These are phyloP conservation scores for Mycena sp. DNA, from an alignment of 1,284 basidiomycete species.

Conservation along the genomic window DNA sequence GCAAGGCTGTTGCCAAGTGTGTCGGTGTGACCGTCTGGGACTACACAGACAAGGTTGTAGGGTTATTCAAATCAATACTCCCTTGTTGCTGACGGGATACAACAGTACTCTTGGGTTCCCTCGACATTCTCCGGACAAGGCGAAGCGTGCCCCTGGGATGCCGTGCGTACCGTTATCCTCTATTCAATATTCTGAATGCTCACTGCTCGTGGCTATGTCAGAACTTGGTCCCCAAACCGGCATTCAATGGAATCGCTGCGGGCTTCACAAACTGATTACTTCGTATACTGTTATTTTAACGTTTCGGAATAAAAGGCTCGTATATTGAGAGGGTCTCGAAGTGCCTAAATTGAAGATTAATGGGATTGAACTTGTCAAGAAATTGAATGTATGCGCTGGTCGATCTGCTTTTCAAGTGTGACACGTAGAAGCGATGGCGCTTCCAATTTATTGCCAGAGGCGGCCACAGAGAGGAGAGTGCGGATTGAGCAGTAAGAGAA, in stretches of 20 bases:
- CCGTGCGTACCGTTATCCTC: conserved; percentile 38
- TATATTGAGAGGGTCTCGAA: no score
- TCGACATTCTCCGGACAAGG: conserved; percentile 57
- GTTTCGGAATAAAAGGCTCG: no score
- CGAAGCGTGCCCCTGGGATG: conserved; percentile 60
- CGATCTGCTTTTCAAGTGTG: no score
- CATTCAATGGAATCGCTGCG: conserved; percentile 50
- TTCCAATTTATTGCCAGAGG: no score
- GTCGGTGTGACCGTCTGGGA: conserved; percentile 46
- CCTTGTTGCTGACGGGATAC: conserved; percentile 3
- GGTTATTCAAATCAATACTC: not conserved
- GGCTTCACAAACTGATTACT: not conserved
- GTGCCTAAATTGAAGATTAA: no score
- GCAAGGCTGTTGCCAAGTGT: conserved; percentile 57
- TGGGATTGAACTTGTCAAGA: no score
- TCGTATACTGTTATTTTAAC: no score
- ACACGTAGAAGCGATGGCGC: no score
- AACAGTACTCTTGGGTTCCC: conserved; percentile 61
- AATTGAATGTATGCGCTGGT: no score
- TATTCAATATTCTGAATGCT: not conserved
- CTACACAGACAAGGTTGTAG: conserved; percentile 26
- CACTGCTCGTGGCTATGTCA: conserved; percentile 27
- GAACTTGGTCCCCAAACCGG: conserved; percentile 51
- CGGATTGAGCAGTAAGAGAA: no score
- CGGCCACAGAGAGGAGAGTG: no score